Conservation (phyloP, 1,284 basidiomycete genomes). For the Schizophyllum commune region DNA sequence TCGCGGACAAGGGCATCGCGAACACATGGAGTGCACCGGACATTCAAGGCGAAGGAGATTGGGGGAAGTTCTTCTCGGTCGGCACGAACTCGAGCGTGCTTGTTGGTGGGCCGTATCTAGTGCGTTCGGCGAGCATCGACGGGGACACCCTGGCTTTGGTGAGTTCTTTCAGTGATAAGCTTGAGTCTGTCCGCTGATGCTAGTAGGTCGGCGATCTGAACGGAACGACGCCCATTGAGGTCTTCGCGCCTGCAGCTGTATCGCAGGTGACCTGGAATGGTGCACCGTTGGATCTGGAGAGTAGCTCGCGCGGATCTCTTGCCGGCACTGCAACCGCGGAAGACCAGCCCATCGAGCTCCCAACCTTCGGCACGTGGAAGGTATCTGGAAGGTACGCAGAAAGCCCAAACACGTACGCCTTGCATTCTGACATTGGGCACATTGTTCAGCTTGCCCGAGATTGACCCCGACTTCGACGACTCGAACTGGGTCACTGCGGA, state of each 20-base stretch:
- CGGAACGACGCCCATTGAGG: constrained; percentile 35
- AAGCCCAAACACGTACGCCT: not conserved
- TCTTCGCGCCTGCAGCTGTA: constrained; percentile 32
- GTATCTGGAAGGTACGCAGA: constrained; percentile 31
- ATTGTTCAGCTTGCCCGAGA: constrained; percentile 35
- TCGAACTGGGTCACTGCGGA: constrained; percentile 33
- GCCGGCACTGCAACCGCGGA: constrained; percentile 17
- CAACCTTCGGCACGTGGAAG: constrained; percentile 35
- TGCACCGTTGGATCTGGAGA: constrained; percentile 13
- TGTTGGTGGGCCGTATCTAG: constrained; percentile 43
- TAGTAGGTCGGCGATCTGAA: constrained; percentile 37
- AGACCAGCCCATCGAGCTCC: constrained; percentile 20
- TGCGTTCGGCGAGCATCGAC: constrained; percentile 34
- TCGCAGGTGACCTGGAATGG: constrained; percentile 39
- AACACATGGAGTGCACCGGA: constrained; percentile 41
- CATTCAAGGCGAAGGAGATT: constrained; percentile 27
- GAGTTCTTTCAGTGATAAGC: constrained; percentile 1
- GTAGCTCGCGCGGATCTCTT: constrained; percentile 25
- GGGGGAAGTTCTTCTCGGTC: constrained; percentile 37
- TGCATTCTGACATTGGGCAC: not conserved
- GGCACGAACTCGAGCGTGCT: constrained; percentile 44
- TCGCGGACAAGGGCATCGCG: constrained; percentile 39
- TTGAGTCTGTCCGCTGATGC: constrained; percentile 20
- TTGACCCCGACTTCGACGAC: constrained; percentile 36
- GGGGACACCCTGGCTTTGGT: constrained; percentile 30